Conservation (phyloP, 805 yeast species). For the Metschnikowia baotianmanensis region DNA sequence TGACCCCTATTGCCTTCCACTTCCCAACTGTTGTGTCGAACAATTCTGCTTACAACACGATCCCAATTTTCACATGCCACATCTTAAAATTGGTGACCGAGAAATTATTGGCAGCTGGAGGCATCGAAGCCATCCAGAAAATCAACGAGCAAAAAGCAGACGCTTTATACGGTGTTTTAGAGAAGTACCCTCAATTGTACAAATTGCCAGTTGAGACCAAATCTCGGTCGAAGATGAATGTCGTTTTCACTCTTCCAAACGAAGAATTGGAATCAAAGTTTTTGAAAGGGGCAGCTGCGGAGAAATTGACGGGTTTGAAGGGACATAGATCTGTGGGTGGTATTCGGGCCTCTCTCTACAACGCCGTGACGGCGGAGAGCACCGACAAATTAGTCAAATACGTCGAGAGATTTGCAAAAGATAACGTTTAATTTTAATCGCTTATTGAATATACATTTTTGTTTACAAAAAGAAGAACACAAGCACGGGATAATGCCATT, state of each 20-base stretch:
- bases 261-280: slow-evolving; percentile 68
- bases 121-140: slow-evolving; percentile 59
- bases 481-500: too few species aligned
- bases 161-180: slow-evolving; percentile 63
- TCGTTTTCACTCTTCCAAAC: slow-evolving; percentile 75
- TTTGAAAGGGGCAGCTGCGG: slow-evolving; percentile 60
- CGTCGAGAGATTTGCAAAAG: slow-evolving; percentile 57
- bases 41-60: slow-evolving; percentile 93
- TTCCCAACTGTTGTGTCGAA: slow-evolving; percentile 82
- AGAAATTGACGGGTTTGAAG: slow-evolving; percentile 71
- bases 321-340: slow-evolving; percentile 99
- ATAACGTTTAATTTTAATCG: slow-evolving; percentile 4
- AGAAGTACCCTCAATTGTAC: slow-evolving; percentile 62
- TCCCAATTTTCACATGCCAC: slow-evolving; percentile 90
- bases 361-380: slow-evolving; percentile 71
- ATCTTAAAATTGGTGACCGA: slow-evolving; percentile 77
- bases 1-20: slow-evolving; percentile 86
- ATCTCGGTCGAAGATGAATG: slow-evolving; percentile 86
- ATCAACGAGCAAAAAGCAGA: slow-evolving; percentile 61
- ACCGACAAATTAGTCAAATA: slow-evolving; percentile 56
- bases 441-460: not conserved
- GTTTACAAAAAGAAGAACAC: not conserved
- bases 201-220: slow-evolving; percentile 59
- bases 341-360: slow-evolving; percentile 88
- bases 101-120: slow-evolving; percentile 64